Evolutionary conservation across 305 asterid genomes (phyloP), one percentile per base, ranked within the genome.

Genomic region (Fraxinus platypoda): DNA sequence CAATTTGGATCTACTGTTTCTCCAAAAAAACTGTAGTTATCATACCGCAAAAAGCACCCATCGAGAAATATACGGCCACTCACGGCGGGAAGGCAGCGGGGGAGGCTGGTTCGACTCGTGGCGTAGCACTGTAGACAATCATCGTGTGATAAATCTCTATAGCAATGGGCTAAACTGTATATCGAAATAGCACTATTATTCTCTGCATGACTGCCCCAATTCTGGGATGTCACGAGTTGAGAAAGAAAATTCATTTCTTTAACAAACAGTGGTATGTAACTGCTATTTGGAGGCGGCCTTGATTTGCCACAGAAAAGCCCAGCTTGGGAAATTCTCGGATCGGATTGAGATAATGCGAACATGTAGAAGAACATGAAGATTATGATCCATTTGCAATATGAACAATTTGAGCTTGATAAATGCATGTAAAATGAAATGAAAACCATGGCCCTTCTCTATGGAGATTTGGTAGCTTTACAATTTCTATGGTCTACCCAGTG

Each of bases 101-200:
- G 97, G 33, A 94, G 86, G 74, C 87, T 88, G 25, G 97, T 94
- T 15, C 97, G 94, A 75, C 94, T 92, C 5, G 91, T 89, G 46
- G 95, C 97, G 83, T 87, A 94, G 85, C 98, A 94, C 86, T 87
- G 93, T 79, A 91, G 93, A 87, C 98, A 94, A 34, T 94, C 98
- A 80, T 89, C 78, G 81, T 75, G 91, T 15, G 91, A 78, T 9
- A 94, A 84, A 49, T 93, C 97, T 33, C 84, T 41, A 83, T 88
- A 82, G 85, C 98, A 94, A 25, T 94, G 97, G 6, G 95, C 92
- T 1, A 93, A 49, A 3, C 86, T 89, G 81, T 88, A 91, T 13
- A 94, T 83, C 23, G 92, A 84, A 1, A 83, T 41, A 26, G 35
- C 77, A 3, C 88, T 23, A 1, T 90, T 70, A 35, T 78, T 85